Evolutionary conservation across 2,329 filamentous ascomycete species (phyloP), one percentile per base, ranked within the genome.

Genomic region (Verticillium klebahnii): DNA sequence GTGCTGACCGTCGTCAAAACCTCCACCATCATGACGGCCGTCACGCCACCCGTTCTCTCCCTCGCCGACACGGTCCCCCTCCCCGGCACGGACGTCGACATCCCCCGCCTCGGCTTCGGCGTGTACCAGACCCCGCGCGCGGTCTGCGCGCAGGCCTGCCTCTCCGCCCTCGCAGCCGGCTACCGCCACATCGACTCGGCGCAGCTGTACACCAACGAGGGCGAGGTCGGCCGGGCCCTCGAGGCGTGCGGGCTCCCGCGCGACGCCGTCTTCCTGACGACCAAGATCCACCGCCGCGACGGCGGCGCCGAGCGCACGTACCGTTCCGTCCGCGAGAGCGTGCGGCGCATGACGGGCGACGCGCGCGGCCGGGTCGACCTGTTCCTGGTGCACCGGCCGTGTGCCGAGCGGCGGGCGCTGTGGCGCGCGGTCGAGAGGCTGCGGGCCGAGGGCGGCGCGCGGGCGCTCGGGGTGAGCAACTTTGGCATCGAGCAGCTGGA

Each of bases 381-480:
- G 54, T 88, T 92, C 67, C 75, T 92, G 62, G 87, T 92, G 60
- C 89, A 92, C 71, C 85, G 83, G 62, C 81, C 88, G 14, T 82
- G 80, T 36, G 80, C 79, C 3, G 80, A 79, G 14, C 77, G 88
- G 52, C 85, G 85, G 73, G 77, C 83, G 65, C 77, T 91, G 71
- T 92, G 89, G 88, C 75, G 79, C 63, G 87, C 86, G 1, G 74
- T 92, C 67, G 88, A 91, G 74, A 83, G 76, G 70, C 72, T 89
- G 50, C 76, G 85, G 63, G 75, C 78, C 15, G 82, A 87, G 65
- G 88, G 87, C 5, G 85, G 80, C 66, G 81, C 84, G 52, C 85
- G 81, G 73, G 82, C 81, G 40, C 91, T 92, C 68, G 89, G 90
- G 0, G 89, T 92, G 59, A 90, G 87, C 72, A 92, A 92, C 69